Evolutionary conservation across 805 yeast species (phyloP), one percentile per base, ranked within the genome.

Genomic region (Metschnikowia vanudenii): DNA sequence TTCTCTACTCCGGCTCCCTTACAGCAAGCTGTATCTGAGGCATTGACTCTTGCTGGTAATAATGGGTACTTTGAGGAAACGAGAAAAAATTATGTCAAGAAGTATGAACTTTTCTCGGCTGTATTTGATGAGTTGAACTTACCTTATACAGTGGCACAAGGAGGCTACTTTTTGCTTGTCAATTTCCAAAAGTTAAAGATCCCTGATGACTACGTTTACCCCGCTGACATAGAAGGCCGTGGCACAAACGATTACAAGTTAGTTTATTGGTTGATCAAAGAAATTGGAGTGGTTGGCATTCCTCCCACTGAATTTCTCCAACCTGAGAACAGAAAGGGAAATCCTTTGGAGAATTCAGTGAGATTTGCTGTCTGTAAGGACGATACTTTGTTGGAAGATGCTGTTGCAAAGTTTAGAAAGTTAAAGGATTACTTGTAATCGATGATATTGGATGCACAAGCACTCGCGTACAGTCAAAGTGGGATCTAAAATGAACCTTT

Each of bases 331-430:
- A 65, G 73, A 56, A 50, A 51, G 17, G 90, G 86, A 28, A 73
- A 79, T 46, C 81, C 84, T 14, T 90, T 92, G 46, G 96, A 91
- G 62, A 84, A 88, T 57, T 80, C 89, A 62, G 72, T 94, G 51
- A 82, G 99, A 61, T 91, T 94, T 65, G 98, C 99, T 13, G 95
- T 94, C 16, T 94, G 99, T 75, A 94, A 94, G 70, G 96, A 87
- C 57, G 95, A 94, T 62, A 76, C 71, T 4, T 75, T 88, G 49
- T 75, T 94, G 54, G 83, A 80, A 54, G 88, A 85, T 55, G 97
- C 98, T 0, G 96, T 84, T 18, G 78, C 71, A 49, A 81, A 90
- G 66, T 77, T 94, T 54, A 73, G 78, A 58, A 80, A 79, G 34
- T 76, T 92, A 59, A 85, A 84, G 69, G 67, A 85, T 41, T 89